Evolutionary conservation across 495 filamentous ascomycete species (phyloP).

Genomic region (Neurospora sp.): DNA sequence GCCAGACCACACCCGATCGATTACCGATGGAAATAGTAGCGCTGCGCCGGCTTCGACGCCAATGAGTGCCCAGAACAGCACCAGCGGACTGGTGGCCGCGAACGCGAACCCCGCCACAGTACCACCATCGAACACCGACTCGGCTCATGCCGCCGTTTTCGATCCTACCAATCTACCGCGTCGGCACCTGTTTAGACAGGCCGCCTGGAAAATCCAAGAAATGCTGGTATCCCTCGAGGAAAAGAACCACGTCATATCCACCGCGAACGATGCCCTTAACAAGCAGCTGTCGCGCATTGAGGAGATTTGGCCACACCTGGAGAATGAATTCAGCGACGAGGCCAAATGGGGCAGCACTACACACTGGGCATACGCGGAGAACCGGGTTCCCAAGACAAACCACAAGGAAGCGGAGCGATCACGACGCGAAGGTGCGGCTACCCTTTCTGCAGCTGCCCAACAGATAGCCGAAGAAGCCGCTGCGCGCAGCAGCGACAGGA

Average conservation of each 20-base stretch:
- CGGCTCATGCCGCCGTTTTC: constrained; percentile 27
- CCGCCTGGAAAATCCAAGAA: constrained; percentile 51
- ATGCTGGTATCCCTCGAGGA: constrained; percentile 84
- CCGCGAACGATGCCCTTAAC: constrained; percentile 77
- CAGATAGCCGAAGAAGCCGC: constrained; percentile 69
- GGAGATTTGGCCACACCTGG: constrained; percentile 70
- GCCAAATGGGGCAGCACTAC: constrained; percentile 81
- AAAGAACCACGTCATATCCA: constrained; percentile 90
- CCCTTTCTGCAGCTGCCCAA: constrained; percentile 57
- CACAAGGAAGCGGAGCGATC: constrained; percentile 53
- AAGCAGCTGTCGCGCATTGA: constrained; percentile 80
- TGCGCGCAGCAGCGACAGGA: constrained; percentile 66
- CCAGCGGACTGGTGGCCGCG: constrained; percentile 20
- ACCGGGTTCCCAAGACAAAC: constrained; percentile 54
- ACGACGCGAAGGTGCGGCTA: constrained; percentile 64
- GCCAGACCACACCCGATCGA: constrained; percentile 28
- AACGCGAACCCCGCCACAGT: constrained; percentile 17
- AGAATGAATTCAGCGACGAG: constrained; percentile 85
- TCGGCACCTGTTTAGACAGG: constrained; percentile 55
- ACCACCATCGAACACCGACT: constrained; percentile 26
- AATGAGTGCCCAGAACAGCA: constrained; percentile 36
- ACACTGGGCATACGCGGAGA: constrained; percentile 95
- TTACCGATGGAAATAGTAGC: constrained; percentile 35
- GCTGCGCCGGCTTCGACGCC: constrained; percentile 29
- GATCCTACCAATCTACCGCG: constrained; percentile 46